These are phyloP conservation scores for Juglanconis oblonga DNA, from an alignment of 2,329 filamentous ascomycete genomes.

Conservation along the genomic window DNA sequence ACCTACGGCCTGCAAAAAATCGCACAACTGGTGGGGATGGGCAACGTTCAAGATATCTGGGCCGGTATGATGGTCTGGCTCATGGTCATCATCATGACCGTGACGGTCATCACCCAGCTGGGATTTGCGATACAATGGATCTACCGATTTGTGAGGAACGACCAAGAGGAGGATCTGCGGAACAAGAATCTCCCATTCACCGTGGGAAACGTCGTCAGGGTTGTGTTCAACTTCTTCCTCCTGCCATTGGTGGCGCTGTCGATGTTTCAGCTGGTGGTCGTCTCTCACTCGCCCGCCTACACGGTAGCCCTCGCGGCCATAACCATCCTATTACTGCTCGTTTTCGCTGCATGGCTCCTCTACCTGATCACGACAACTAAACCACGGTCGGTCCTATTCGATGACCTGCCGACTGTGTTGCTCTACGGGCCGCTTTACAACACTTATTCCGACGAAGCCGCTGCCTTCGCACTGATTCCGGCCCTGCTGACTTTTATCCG, in stretches of 20 bases:
- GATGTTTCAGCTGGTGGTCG: constrained; percentile 85
- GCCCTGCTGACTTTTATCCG: constrained; percentile 81
- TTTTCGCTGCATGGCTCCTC: constrained; percentile 75
- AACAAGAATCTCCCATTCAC: constrained; percentile 91
- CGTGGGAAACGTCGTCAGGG: constrained; percentile 72
- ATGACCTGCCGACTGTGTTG: constrained; percentile 85
- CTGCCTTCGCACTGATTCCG: constrained; percentile 84
- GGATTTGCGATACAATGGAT: constrained; percentile 77
- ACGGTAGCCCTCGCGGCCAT: constrained; percentile 73
- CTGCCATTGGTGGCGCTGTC: constrained; percentile 84
- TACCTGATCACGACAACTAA: constrained; percentile 76
- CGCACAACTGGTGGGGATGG: constrained; percentile 80
- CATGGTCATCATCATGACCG: constrained; percentile 67
- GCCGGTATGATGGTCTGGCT: constrained; percentile 92
- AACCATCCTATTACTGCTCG: constrained; percentile 69
- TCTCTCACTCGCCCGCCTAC: constrained; percentile 62
- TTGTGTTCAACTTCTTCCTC: constrained; percentile 90
- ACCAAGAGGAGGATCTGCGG: constrained; percentile 80
- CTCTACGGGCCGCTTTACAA: constrained; percentile 94
- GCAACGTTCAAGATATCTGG: constrained; percentile 77
- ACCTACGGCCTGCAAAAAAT: constrained; percentile 77
- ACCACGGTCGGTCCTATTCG: constrained; percentile 84
- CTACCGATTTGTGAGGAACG: constrained; percentile 67
- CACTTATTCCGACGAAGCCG: constrained; percentile 91
- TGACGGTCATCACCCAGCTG: constrained; percentile 69